Evolutionary conservation across 208 protist genomes (phyloP), one percentile per base, ranked within the genome.

Genomic region (Leishmania braziliensis): DNA sequence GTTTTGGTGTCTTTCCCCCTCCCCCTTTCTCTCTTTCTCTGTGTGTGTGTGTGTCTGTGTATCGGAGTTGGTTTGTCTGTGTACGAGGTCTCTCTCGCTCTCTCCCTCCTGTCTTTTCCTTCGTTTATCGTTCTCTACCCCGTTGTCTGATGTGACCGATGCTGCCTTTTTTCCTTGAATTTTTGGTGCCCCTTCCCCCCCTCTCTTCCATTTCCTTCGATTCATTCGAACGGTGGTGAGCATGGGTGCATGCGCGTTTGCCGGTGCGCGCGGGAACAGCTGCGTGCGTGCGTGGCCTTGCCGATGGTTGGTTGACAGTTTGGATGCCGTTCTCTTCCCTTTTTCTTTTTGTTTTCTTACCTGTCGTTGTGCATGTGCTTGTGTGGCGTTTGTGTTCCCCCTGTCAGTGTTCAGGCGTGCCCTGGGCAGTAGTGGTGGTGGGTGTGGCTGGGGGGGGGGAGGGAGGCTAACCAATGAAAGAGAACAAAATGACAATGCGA

Each of bases 41-140:
- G 4, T 65, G 60, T 65, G 60, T 65, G 60, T 65, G 60, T 65
- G 60, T 65, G 60, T 48, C 0, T 53, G 3, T 50, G 18, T n/a
- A 66, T 66, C n/a, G 14, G 39, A 51, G 36, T 10, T n/a, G 18
- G 18, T 51, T 73, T 14, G 39, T 10, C 33, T 73, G 36, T 18
- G n/a, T 29, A 39, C 29, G 10, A 29, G 62, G 20, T 39, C 16
- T 46, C 43, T 46, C 43, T 46, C 43, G 39, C 54, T 65, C 78
- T 81, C 56, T 82, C 20, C 36, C 0, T 66, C 46, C 26, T 68
- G 26, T 33, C 20, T 75, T 54, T 68, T 66, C 39, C 29, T 68
- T 70, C 43, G 60, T 69, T 73, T 74, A 54, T 46, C 43, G 43
- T 46, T 46, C 43, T 46, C 43, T 33, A 81, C 63, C 56, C 36